Conservation (phyloP, 129 eudicot species). For the Flaveria robusta region DNA sequence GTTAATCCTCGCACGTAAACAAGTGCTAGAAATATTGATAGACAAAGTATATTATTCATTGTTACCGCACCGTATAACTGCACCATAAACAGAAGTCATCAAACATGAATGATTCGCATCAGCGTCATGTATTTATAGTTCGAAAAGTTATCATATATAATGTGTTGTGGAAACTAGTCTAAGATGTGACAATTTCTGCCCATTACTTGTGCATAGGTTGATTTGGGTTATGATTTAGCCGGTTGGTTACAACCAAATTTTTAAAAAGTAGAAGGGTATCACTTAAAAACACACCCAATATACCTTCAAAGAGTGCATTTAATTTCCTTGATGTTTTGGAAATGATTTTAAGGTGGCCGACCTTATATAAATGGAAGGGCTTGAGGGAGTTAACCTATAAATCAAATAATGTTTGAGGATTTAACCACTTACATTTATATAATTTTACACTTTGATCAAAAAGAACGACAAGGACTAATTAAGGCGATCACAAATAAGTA, state of each 20-base stretch:
- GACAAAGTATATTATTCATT: constrained; percentile 75
- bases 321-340: too few species aligned
- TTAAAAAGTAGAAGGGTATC: too few species aligned
- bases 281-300: too few species aligned
- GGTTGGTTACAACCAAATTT: not conserved
- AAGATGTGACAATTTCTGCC: not conserved
- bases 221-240: not conserved
- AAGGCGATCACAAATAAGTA: too few species aligned
- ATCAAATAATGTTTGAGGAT: too few species aligned
- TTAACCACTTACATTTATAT: too few species aligned
- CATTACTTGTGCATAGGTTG: not conserved
- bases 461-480: too few species aligned
- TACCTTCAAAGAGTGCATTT: too few species aligned
- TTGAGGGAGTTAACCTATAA: too few species aligned
- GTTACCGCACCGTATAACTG: constrained; percentile 87
- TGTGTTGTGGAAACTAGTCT: not conserved
- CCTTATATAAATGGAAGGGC: too few species aligned
- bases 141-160: not conserved
- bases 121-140: not conserved
- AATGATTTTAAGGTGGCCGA: too few species aligned
- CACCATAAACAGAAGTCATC: constrained; percentile 10
- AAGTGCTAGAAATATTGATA: constrained; percentile 76
- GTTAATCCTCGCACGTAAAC: constrained; percentile 67
- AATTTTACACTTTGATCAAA: too few species aligned
- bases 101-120: not conserved